A percentile compares a stretch with the other conserved stretches of the same genome.
Evolutionary conservation across 306 rosid species (phyloP).

Genomic region (Malus sieversii): DNA sequence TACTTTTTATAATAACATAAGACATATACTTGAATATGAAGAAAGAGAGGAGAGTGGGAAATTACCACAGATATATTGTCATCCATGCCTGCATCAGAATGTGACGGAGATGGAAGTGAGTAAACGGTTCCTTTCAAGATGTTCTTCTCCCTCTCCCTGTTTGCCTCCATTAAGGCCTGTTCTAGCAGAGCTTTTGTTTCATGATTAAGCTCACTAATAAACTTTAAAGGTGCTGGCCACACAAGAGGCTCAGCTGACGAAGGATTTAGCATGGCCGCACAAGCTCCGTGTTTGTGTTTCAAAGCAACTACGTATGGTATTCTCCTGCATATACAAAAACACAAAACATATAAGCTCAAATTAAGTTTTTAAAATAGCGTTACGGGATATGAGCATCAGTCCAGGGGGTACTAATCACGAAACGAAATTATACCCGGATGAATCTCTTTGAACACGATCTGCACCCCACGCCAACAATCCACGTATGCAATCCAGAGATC

Average conservation of each 20-base stretch:
- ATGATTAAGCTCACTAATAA: constrained; percentile 75
- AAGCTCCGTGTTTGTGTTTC: constrained; percentile 61
- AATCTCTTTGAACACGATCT: constrained; percentile 88
- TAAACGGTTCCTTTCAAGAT: constrained; percentile 59
- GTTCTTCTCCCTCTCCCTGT: constrained; percentile 77
- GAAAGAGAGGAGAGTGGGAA: neutral
- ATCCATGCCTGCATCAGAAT: constrained; percentile 42
- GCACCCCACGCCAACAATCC: constrained; percentile 95
- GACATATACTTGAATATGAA: neutral
- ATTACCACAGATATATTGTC: constrained; percentile 75
- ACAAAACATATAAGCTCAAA: neutral
- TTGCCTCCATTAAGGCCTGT: constrained; percentile 80
- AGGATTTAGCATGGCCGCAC: constrained; percentile 91
- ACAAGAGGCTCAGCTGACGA: constrained; percentile 91
- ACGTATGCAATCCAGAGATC: constrained; percentile 82
- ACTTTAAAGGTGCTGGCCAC: constrained; percentile 96
- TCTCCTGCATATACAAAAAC: constrained; percentile 49
- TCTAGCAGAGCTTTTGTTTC: constrained; percentile 79
- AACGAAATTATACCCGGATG: constrained; percentile 56
- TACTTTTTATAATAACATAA: neutral
- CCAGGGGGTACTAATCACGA: neutral
- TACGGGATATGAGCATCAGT: neutral
- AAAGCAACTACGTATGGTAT: constrained; percentile 79
- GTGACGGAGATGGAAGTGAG: constrained; percentile 60
- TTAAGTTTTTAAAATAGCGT: neutral